Conservation (phyloP, 2,329 filamentous ascomycete species). For the Metarhizium guizhouense region DNA sequence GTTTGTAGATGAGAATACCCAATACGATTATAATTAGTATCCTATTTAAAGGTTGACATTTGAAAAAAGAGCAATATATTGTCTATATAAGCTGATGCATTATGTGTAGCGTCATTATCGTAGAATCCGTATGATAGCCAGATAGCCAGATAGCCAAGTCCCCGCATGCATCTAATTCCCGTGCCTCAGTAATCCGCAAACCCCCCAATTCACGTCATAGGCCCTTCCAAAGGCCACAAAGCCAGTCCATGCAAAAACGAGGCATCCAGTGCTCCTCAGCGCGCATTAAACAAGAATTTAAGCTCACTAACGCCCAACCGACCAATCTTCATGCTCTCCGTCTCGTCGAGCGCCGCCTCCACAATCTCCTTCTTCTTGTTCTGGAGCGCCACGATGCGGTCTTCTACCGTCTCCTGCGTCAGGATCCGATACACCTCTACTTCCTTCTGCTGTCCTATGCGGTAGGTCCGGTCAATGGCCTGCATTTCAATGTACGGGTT, state of each 20-base stretch:
- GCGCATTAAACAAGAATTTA: conserved; percentile 52
- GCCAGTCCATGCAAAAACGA: not conserved
- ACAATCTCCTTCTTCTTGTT: conserved; percentile 71
- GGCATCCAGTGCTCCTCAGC: not conserved
- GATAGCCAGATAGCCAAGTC: not conserved
- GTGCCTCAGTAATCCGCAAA: not conserved
- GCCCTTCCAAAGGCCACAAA: no score
- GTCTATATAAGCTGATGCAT: no score
- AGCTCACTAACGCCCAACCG: conserved; percentile 60
- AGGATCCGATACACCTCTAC: conserved; percentile 77
- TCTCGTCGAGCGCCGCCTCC: conserved; percentile 70
- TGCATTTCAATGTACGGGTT: conserved; percentile 91
- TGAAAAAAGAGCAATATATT: no score
- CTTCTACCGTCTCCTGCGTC: conserved; percentile 72
- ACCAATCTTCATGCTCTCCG: conserved; percentile 55
- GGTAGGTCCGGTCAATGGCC: conserved; percentile 81
- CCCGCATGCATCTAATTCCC: no score
- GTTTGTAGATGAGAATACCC: not conserved
- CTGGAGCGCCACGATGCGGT: conserved; percentile 73
- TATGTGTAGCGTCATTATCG: no score
- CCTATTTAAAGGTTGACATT: no score
- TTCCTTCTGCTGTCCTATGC: conserved; percentile 67
- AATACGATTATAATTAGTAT: not conserved
- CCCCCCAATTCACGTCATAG: not conserved
- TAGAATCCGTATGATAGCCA: not conserved